Evolutionary conservation across 805 yeast species (phyloP), one percentile per base, ranked within the genome.

Genomic region (Wickerhamomyces rabaulensis): DNA sequence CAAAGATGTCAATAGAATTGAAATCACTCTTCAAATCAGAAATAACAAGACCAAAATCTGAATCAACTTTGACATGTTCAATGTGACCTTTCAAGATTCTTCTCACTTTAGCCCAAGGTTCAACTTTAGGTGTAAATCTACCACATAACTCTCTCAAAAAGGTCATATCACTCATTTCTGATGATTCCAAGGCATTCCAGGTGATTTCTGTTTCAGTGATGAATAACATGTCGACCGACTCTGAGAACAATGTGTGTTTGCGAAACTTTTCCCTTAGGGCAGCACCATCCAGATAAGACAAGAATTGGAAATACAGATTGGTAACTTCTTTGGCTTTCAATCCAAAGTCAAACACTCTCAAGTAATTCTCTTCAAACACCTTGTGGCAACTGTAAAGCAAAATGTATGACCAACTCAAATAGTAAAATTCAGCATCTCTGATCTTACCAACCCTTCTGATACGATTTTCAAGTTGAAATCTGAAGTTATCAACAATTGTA

Each of bases 361-460:
- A 38, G 22, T 42, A 52, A 23, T 56, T 52, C 2, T 37, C 42
- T 26, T 47, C 46, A 20, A 48, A 48, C 2, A 48, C 36, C n/a
- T 37, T 46, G n/a, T 25, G 35, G 7, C 50, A 50, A 22, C 52
- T 41, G 16, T 43, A 51, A 40, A 56, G 56, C 15, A 58, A 29
- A 33, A 54, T 46, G 41, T 49, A 48, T 35, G 52, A 54, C 19
- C 48, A 40, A n/a, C 57, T 46, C 21, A 56, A 39, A 20, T 45
- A 52, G 26, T 46, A 53, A 20, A 57, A 52, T 15, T 59, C 58
- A 9, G 47, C 22, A 38, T 55, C 58, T 17, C 50, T 50, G 25
- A 57, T 50, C 9, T 41, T 39, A 1, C 60, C 55, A 10, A 49
- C 56, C 21, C 51, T 42, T 31, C 52, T 52, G 16, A 56, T 52